Evolutionary conservation across 345 rosid species (phyloP).

Genomic region (Eucalyptus pauciflora): DNA sequence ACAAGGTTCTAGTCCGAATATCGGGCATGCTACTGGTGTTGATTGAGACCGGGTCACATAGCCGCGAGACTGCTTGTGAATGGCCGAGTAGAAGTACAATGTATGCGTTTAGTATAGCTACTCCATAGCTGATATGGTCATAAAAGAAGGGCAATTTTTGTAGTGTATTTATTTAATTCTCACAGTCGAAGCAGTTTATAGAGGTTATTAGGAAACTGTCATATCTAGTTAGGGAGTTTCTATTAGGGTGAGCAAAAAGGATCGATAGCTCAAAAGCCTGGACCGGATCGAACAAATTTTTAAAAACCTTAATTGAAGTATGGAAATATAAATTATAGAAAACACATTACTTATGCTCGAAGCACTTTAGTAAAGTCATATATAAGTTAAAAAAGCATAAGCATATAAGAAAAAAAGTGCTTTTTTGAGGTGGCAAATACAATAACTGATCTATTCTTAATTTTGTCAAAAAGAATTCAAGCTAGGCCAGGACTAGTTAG

Average conservation of each 20-base stretch:
- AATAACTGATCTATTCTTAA: background rate
- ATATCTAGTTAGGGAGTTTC: background rate
- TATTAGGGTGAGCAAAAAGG: background rate
- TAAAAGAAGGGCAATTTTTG: background rate
- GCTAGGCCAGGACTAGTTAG: background rate
- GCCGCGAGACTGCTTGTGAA: background rate
- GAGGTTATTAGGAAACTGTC: background rate
- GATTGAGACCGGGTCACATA: background rate
- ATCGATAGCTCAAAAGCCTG: background rate
- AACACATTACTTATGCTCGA: background rate
- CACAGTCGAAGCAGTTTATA: background rate
- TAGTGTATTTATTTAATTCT: background rate
- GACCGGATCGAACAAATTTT: accelerated
- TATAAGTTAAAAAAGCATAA: background rate
- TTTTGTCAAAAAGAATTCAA: background rate
- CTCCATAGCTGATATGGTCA: background rate
- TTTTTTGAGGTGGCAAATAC: background rate
- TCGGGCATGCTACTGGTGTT: background rate
- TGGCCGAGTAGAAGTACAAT: background rate
- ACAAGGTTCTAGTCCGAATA: background rate
- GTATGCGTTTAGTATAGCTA: background rate
- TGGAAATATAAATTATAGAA: background rate
- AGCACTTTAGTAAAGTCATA: background rate
- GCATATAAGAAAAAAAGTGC: background rate
- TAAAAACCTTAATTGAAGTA: background rate